Evolutionary conservation across 139 green algal species (phyloP), one percentile per base, ranked within the genome.

Genomic region (Chlorella sp.): DNA sequence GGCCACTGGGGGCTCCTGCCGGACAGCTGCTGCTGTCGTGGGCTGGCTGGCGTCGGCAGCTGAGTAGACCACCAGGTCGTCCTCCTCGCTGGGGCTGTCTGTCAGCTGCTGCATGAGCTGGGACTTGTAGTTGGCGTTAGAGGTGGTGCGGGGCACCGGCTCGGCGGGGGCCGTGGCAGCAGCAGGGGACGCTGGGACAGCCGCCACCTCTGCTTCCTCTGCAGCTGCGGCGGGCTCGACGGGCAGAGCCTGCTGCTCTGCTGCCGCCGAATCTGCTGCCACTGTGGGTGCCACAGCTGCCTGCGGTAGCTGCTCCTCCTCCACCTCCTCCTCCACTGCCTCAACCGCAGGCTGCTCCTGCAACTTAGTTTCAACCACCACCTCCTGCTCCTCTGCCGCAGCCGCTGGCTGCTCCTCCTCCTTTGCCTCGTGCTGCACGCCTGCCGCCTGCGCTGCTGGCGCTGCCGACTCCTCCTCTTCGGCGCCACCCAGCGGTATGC

Each of bases 31-130:
- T 26, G 40, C 40, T 32, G 24, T 1, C 32, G 19, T 79, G 14
- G 48, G 64, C 64, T 9, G 21, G 22, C 21, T 37, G 37, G 28
- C 60, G 9, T 60, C 82, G 4, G 40, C 32, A 39, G 80, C 69
- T 21, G 48, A 37, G 76, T 89, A 89, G 30, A 89, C 86, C 0
- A 77, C 78, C 21, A 89, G n/a, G 76, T 89, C 86, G 36, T 89
- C 86, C 53, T 85, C 86, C 53, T 85, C 86, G 21, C 71, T 76
- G 64, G 64, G 64, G 26, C 16, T 60, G 75, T 57, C 76, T 2
- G 86, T 78, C 53, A 89, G 86, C 86, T 89, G 86, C 86, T 89
- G 86, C 73, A 89, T 89, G 34, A 84, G 36, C 75, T 80, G 86
- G 2, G 86, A 84, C 16, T 78, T 37, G 78, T 85, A 89, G n/a